These are phyloP conservation scores for Cyberlindnera euphorbiiphila DNA, from an alignment of 805 yeast genomes.

Conservation along the genomic window DNA sequence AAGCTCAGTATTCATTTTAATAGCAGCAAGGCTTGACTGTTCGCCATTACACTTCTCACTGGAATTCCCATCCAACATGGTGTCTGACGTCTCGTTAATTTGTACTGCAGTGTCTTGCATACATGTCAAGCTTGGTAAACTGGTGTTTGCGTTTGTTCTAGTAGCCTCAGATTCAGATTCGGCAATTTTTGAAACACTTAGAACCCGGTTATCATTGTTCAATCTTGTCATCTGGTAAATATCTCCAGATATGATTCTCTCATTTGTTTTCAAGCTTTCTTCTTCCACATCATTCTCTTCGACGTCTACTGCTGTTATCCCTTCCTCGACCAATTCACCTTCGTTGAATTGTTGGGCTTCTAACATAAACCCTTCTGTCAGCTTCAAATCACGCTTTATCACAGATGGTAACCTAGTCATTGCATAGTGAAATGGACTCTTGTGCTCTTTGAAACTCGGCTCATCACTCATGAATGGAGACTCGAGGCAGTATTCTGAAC, in stretches of 20 bases:
- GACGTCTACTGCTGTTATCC: background rate
- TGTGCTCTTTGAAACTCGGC: slow-evolving; percentile 18
- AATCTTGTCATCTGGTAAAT: background rate
- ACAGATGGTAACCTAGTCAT: background rate
- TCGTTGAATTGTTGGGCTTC: too few relatives aligned
- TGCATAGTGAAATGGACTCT: slow-evolving; percentile 13
- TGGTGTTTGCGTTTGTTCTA: background rate
- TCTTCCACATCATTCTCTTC: background rate
- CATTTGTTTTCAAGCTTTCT: background rate
- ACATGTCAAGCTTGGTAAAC: background rate
- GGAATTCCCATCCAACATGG: background rate
- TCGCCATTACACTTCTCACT: too few relatives aligned
- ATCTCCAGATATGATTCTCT: background rate
- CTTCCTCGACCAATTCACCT: background rate
- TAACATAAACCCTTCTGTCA: too few relatives aligned
- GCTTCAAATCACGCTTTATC: background rate
- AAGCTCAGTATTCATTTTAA: slow-evolving; percentile 7
- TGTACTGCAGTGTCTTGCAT: background rate
- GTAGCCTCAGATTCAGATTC: too few relatives aligned
- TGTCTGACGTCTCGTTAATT: background rate
- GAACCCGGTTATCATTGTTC: too few relatives aligned
- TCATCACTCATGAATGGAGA: slow-evolving; percentile 19
- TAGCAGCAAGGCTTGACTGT: slow-evolving; percentile 1
- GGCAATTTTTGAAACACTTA: too few relatives aligned
- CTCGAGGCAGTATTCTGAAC: slow-evolving; percentile 17